Conservation (phyloP, 2,329 filamentous ascomycete species). For the Cladobotryum mycophilum region DNA sequence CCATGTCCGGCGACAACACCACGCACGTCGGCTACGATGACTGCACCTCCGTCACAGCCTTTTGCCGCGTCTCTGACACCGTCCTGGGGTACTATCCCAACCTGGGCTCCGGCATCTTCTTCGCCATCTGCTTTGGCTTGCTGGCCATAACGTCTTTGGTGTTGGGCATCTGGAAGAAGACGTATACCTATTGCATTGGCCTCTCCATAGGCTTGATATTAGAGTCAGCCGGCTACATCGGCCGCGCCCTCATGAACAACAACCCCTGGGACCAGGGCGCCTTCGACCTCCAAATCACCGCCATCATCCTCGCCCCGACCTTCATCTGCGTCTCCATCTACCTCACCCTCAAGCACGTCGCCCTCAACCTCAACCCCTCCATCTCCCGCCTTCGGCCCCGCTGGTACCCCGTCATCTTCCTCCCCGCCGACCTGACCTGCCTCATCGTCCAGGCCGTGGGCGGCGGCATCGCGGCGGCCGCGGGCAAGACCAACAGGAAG, state of each 20-base stretch:
- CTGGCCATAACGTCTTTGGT: conserved; percentile 35
- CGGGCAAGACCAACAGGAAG: conserved; percentile 30
- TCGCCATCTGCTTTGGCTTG: conserved; percentile 43
- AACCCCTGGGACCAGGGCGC: conserved; percentile 49
- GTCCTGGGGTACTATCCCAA: conserved; percentile 53
- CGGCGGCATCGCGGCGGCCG: conserved; percentile 48
- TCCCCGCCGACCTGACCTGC: conserved; percentile 53
- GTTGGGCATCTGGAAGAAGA: conserved; percentile 44
- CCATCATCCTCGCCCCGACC: conserved; percentile 54
- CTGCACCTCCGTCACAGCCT: conserved; percentile 30
- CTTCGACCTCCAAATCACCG: conserved; percentile 54
- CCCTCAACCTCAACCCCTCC: conserved; percentile 40
- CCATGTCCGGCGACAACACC: background rate
- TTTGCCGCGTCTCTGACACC: conserved; percentile 46
- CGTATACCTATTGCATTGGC: conserved; percentile 48
- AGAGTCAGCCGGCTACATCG: conserved; percentile 49
- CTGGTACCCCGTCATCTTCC: conserved; percentile 52
- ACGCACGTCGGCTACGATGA: conserved; percentile 15
- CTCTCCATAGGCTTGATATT: conserved; percentile 44
- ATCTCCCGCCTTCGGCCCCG: conserved; percentile 46
- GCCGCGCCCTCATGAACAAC: conserved; percentile 42
- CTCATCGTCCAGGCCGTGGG: conserved; percentile 54
- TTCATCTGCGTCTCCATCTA: conserved; percentile 58
- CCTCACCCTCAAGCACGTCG: conserved; percentile 56
- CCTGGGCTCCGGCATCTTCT: conserved; percentile 49